A percentile compares a stretch with the other conserved stretches of the same genome.
Conservation (phyloP, 2,329 filamentous ascomycete species). For the Trichoderma koningii region DNA sequence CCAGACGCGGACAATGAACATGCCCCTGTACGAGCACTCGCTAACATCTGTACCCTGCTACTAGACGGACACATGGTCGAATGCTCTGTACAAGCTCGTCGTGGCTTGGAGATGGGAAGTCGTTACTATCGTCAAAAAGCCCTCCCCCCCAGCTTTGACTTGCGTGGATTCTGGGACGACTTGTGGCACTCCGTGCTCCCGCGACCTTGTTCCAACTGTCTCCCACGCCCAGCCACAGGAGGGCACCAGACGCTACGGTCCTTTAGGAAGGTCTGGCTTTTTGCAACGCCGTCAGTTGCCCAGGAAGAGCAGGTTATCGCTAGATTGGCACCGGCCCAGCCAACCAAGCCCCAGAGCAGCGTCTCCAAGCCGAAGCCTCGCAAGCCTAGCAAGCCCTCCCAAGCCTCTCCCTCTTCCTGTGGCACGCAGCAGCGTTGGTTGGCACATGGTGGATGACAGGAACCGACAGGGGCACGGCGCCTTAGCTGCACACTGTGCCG, state of each 20-base stretch:
- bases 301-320: conserved; percentile 18
- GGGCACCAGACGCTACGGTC: conserved; percentile 4
- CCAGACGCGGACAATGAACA: too few relatives aligned
- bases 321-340: conserved; percentile 18
- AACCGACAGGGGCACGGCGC: conserved; percentile 10
- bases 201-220: conserved; percentile 12
- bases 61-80: background rate
- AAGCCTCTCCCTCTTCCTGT: background rate
- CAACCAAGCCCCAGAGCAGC: background rate
- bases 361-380: background rate
- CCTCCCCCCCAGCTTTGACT: background rate
- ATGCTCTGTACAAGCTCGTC: background rate
- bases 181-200: conserved; percentile 16
- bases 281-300: conserved; percentile 18
- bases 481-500: conserved; percentile 21
- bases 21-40: too few relatives aligned
- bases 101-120: background rate
- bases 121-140: background rate
- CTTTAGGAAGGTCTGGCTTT: conserved; percentile 24
- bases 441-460: conserved; percentile 28
- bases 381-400: background rate
- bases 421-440: background rate
- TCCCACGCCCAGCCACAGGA: conserved; percentile 9
- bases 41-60: too few relatives aligned
- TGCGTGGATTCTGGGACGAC: conserved; percentile 7